Conservation (phyloP, 2,329 filamentous ascomycete genomes). For the Penicillium olsonii region DNA sequence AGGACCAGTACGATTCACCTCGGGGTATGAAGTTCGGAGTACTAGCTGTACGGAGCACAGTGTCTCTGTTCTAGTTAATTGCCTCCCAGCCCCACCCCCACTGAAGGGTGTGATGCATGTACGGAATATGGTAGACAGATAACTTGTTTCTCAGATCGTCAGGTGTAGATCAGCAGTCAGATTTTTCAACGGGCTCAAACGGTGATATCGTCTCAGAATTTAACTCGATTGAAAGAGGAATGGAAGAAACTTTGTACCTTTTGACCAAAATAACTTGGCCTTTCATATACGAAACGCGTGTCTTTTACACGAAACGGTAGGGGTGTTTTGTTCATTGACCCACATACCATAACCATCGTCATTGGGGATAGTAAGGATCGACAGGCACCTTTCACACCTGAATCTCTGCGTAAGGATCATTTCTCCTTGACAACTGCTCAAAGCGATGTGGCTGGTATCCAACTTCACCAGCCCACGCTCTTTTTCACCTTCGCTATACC, state of each 20-base stretch:
- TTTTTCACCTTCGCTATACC: slow-evolving; percentile 6
- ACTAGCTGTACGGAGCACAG: background rate
- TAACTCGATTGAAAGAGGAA: background rate
- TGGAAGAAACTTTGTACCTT: background rate
- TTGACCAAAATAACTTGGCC: background rate
- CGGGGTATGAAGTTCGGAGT: background rate
- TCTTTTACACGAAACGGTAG: slow-evolving; percentile 10
- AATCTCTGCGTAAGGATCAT: slow-evolving; percentile 6
- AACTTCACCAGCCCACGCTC: slow-evolving; percentile 12
- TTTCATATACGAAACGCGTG: slow-evolving; percentile 4
- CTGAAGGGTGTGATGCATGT: background rate
- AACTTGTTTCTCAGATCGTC: slow-evolving; percentile 1
- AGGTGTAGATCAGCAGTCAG: background rate
- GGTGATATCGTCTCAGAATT: background rate
- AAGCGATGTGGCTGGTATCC: slow-evolving; percentile 12
- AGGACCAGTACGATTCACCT: background rate
- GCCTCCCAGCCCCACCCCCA: background rate
- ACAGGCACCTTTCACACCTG: slow-evolving; percentile 13
- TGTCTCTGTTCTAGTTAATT: background rate
- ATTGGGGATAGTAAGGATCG: slow-evolving; percentile 9
- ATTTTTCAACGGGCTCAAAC: background rate
- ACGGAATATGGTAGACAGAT: background rate
- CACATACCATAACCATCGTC: slow-evolving; percentile 12
- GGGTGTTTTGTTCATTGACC: slow-evolving; percentile 7
- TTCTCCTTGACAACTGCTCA: slow-evolving; percentile 10